A percentile compares a stretch with the other conserved stretches of the same genome.
phyloP scores from a whole-genome alignment of 805 yeast genomes.

The Starmerella floris region DNA sequence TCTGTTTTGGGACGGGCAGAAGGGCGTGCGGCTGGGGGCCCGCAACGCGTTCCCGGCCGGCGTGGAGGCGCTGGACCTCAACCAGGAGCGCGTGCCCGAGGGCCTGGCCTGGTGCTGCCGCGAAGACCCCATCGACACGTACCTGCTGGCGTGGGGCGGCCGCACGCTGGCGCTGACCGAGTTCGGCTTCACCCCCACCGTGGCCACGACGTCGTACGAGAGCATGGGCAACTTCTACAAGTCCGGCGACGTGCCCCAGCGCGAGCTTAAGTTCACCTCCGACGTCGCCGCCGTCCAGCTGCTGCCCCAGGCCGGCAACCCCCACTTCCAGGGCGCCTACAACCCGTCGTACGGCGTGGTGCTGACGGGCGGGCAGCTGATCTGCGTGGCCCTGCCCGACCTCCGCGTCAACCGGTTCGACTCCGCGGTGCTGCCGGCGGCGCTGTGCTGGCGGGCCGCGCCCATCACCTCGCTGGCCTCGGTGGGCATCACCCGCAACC shows the following conservation, averaged over 20 bases:
- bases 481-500: conserved; percentile 43
- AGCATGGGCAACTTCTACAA: conserved; percentile 64
- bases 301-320: conserved; percentile 11
- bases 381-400: conserved; percentile 13
- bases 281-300: conserved; percentile 7
- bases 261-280: conserved; percentile 7
- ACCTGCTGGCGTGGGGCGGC: conserved; percentile 37
- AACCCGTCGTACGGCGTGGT: conserved; percentile 56
- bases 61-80: conserved; percentile 10
- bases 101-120: conserved; percentile 61
- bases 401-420: conserved; percentile 32
- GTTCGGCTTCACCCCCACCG: conserved; percentile 67
- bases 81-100: conserved; percentile 14
- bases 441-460: conserved; percentile 67
- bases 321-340: conserved; percentile 55
- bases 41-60: conserved; percentile 34
- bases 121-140: conserved; percentile 66
- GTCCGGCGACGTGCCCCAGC: conserved; percentile 30
- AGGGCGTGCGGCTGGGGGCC: conserved; percentile 62
- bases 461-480: conserved; percentile 46
- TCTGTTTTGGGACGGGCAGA: conserved; percentile 84
- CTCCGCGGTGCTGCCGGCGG: conserved; percentile 62
- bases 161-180: conserved; percentile 35
- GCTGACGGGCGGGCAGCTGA: conserved; percentile 21
- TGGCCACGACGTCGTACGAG: conserved; percentile 68